Percentiles rank a stretch among this genome's conserved stretches.
Conservation (phyloP, 2,329 filamentous ascomycete genomes). For the Aspergillus ibericus region DNA sequence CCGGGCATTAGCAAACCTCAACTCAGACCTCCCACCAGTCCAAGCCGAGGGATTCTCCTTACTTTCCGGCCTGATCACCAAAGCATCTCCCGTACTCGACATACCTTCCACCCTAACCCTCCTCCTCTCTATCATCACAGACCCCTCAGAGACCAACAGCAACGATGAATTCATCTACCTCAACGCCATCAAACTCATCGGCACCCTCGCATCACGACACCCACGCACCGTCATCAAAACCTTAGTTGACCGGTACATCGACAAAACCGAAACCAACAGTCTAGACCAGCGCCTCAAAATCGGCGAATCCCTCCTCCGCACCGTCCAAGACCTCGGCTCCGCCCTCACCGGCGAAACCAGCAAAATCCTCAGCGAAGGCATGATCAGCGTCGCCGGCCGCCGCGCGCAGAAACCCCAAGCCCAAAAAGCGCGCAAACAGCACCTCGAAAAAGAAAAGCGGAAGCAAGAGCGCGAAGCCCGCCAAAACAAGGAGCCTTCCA, state of each 20-base stretch:
- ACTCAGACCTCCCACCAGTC: constrained; percentile 42
- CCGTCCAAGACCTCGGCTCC: constrained; percentile 42
- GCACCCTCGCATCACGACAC: constrained; percentile 42
- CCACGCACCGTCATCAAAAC: constrained; percentile 44
- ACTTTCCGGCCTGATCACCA: constrained; percentile 40
- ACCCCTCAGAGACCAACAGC: constrained; percentile 29
- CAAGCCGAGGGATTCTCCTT: constrained; percentile 47
- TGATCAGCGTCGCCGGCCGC: constrained; percentile 42
- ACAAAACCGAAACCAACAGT: constrained; percentile 36
- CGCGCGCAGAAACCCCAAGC: constrained; percentile 39
- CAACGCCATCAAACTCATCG: constrained; percentile 45
- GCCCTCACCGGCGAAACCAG: constrained; percentile 40
- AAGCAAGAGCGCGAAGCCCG: constrained; percentile 30
- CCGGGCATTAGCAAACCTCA: constrained; percentile 42
- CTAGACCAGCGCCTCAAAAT: constrained; percentile 45
- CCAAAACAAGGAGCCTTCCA: constrained; percentile 23
- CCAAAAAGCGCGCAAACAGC: constrained; percentile 29
- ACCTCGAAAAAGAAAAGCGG: constrained; percentile 28
- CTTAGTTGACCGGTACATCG: constrained; percentile 42
- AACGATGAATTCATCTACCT: constrained; percentile 47
- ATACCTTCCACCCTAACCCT: constrained; percentile 44
- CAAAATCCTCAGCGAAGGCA: constrained; percentile 39
- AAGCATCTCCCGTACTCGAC: constrained; percentile 44
- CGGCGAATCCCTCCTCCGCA: constrained; percentile 43
- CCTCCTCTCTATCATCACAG: constrained; percentile 41